Base-by-base conservation (phyloP, 2,329 filamentous ascomycete genomes). In the Diaporthe sp. region DNA sequence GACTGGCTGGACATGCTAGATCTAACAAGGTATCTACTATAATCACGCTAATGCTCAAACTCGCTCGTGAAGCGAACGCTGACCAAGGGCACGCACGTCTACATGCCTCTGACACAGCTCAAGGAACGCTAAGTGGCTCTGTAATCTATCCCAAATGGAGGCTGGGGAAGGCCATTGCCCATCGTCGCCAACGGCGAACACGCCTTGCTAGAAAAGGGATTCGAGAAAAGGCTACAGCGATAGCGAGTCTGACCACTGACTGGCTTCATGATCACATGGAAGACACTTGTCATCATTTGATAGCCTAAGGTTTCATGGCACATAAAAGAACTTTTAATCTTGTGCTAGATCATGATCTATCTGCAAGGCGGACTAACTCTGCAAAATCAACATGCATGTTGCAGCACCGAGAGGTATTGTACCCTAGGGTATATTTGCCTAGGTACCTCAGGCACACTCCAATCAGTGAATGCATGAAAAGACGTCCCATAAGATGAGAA, bases 401-500 rank as follows among this genome's bases (percentile, higher is more conserved):
- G 32, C 19, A 12, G 30, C 27, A n/a, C 32, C 10, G 6, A 3
- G 1, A 4, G 8, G 2, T 6, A 32, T 13, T 13, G 30, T 22
- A 4, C 17, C 15, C 5, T n/a, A n/a, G n/a, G n/a, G n/a, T 39
- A 39, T 13, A 17, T 61, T 30, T 42, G 12, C 19, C 7, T 37
- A 42, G 13, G 2, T 17, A 10, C 32, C 6, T 4, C n/a, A 10
- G 32, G 32, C 22, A 19, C 4, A 37, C 9, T 10, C 22, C 19
- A 37, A 15, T 3, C 22, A 8, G 9, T 58, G 3, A 61, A 27
- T 5, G 30, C 17, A 19, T 32, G 3, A 3, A 15, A 56, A 17
- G 32, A 0, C 9, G 4, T 3, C 12, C 2, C 8, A n/a, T 10
- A 10, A 7, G 6, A 8, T 13, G 12, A 17, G 15, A 35, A n/a